A percentile compares a stretch with the other conserved stretches of the same genome.
phyloP scores from a whole-genome alignment of 164 flowering plant species.

The Taxillus chinensis region DNA sequence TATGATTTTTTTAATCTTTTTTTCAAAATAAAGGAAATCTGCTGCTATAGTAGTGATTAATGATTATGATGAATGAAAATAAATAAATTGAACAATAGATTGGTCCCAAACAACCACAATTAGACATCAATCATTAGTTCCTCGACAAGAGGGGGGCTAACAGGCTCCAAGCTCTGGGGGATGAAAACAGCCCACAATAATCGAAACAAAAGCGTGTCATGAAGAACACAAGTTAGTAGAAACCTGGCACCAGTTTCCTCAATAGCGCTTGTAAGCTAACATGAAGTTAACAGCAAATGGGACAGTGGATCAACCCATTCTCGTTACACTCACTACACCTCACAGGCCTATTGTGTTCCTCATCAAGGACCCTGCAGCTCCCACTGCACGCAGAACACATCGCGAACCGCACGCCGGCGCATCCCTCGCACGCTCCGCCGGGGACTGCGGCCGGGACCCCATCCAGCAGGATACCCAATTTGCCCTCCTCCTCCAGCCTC shows the following conservation, averaged over 20 bases:
- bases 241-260: no score
- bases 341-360: constrained; percentile 38
- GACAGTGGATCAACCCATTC: constrained; percentile 87
- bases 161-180: no score
- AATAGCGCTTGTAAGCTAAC: background rate
- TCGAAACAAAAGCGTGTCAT: no score
- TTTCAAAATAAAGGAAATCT: no score
- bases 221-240: constrained; percentile 1
- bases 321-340: constrained; percentile 79
- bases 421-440: constrained; percentile 37
- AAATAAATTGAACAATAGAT: no score
- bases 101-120: no score
- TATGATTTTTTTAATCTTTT: no score
- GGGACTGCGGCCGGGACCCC: constrained; percentile 39
- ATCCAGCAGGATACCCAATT: constrained; percentile 37
- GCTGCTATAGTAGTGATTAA: no score
- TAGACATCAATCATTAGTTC: no score
- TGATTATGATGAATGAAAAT: no score
- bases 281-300: constrained; percentile 46
- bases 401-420: constrained; percentile 69
- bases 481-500: constrained; percentile 81
- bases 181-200: no score
- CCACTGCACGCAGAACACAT: constrained; percentile 82
- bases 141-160: no score
- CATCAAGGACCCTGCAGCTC: constrained; percentile 70